Base-by-base conservation (phyloP, 352 stramenopile genomes). In the Globisporangium ultimum region DNA sequence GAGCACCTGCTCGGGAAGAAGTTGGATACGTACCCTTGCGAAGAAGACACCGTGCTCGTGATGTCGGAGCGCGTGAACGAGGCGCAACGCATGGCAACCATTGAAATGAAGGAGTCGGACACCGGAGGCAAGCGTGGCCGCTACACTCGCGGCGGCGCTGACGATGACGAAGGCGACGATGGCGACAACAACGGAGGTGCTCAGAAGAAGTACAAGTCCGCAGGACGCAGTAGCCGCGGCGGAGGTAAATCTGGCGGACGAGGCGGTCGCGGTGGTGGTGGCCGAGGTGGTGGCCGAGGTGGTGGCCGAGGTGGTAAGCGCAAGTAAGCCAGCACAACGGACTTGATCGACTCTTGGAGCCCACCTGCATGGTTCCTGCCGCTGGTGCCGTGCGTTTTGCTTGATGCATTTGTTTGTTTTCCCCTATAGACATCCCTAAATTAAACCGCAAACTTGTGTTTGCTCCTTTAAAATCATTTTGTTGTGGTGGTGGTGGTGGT, bases 1-100 rank as follows among this genome's bases (percentile, higher is more conserved):
- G 95, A 98, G 66, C 87, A 96, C 58, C 66, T 96, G 52, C 74
- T 97, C 14, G 83, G 80, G 40, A 89, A 88, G 28, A 94, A 96
- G 64, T 67, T 96, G 2, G 74, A 87, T 51, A 48, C 72, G 32
- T 96, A 94, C 46, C 62, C 80, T 43, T 95, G 85, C 34, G 90
- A 98, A 63, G 95, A 98, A 72, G 92, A 98, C 58, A 98, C 95
- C 3, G 97, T 99, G 18, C 68, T 99, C 36, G 85, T 99, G 9
- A 87, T 99, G 59, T 88, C 97, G 38, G 97, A 99, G 69, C 81
- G 97, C 42, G 97, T 99, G 43, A 98, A 88, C 57, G 97, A 99
- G 68, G 97, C 97, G 1, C 96, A 99, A 73, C 84, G 97, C 63
- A 92, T 99, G 57, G 95, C 95, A 10, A 89, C 85, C 11, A 87